Evolutionary conservation across 106 monocot species (phyloP), one percentile per base, ranked within the genome.

Genomic region (Allium cepa): DNA sequence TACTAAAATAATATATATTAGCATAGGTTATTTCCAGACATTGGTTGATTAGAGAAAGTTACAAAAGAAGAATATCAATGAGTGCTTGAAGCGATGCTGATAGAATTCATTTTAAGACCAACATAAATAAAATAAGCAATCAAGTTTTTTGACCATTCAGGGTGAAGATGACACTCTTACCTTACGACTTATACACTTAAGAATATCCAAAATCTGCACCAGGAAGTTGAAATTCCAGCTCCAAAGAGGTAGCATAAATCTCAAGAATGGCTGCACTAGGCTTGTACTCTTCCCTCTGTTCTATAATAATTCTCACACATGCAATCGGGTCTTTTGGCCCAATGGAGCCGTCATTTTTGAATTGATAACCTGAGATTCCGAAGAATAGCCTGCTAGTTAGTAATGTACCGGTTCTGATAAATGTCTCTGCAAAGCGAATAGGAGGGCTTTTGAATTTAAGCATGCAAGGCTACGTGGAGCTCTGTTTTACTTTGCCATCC

Each of bases 201-300:
- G 22, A 22, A 22, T 22, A 22, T 22, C 22, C 22, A 22, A 22
- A 22, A 22, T 22, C 22, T 22, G 22, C 22, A 22, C 22, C 22
- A 59, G 90, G 80, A 26, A 87, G 87, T 51, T 87, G 84, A 22
- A 80, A 85, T 59, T 85, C 81, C 9, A 94, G 80, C 57, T 57
- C 77, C 59, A 94, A 50, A 57, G 70, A 78, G 11, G 84, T 84
- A 46, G 84, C 47, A 81, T 94, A 94, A 10, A 97, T 87, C 78
- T 94, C 87, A n/a, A 90, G 94, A 45, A 94, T 80, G 48, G 90
- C 94, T 62, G 78, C 77, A 56, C 90, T 83, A 18, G 69, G 76
- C 48, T 56, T 76, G 63, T 72, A 85, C 46, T 85, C 90, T 49
- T 87, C 94, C 51, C 94, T 78, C 71, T 77, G 82, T 71, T 90